Base-by-base conservation (phyloP, 495 filamentous ascomycete species). In the Parachaetomium inaequale region DNA sequence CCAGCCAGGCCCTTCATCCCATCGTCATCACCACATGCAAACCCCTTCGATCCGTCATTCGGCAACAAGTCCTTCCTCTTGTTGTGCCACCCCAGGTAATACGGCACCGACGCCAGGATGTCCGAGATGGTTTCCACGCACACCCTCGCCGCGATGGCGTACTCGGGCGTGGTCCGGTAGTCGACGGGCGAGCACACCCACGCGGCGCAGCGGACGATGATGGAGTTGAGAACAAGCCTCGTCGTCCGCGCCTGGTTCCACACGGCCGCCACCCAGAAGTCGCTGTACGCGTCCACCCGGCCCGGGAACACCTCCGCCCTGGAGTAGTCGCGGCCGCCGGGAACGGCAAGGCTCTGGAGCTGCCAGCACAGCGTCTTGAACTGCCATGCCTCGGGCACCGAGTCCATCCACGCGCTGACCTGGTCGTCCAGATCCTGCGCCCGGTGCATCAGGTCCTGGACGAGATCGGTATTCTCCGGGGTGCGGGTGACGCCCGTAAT, bases 141-240 rank as follows among this genome's bases (percentile, higher is more conserved):
- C 15, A 72, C 66, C 45, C 75, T 58, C 3, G 71, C 66, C 5
- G 76, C 75, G 0, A 71, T 68, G 25, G 78, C 79, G 52, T 84
- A 83, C 73, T 83, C 79, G 26, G 78, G 75, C 25, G 81, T 84
- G 0, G 79, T 82, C 29, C 80, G 68, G 55, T 82, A 83, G 63
- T 85, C 81, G 8, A 76, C 73, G 1, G 82, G 82, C 23, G 73
- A 66, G 58, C 75, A 78, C 19, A 78, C 66, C 79, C 80, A 84
- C 4, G 81, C 81, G 7, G 79, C 76, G 66, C 81, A 82, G 10
- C 82, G 74, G 1, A 84, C 74, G 23, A 74, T 73, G 17, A 78
- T 64, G 7, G 74, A 74, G 19, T 72, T 71, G 12, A 83, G 67
- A n/a, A 78, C 70, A n/a, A 85, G 59, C 4, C 82, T 65, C 7